These are phyloP conservation scores for Komagataella populi DNA, from an alignment of 805 yeast genomes.

Conservation along the genomic window DNA sequence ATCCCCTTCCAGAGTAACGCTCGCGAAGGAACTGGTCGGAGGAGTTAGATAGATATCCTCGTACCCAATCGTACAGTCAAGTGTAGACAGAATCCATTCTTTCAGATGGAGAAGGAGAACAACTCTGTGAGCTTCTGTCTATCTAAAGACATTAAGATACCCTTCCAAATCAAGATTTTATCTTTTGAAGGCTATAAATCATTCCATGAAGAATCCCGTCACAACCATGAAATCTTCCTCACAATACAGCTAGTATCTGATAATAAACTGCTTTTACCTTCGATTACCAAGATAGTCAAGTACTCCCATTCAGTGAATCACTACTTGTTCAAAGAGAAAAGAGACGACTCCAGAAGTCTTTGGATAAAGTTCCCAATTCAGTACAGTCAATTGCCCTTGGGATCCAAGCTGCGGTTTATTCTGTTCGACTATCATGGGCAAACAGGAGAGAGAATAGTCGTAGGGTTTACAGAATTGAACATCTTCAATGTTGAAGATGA, in stretches of 20 bases:
- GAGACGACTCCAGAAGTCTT: conserved; percentile 26
- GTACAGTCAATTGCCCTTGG: conserved; percentile 56
- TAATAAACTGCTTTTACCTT: conserved; percentile 29
- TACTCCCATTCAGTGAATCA: conserved; percentile 5
- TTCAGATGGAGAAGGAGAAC: not conserved
- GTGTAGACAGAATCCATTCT: not conserved
- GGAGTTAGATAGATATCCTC: not conserved
- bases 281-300: conserved; percentile 18
- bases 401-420: conserved; percentile 43
- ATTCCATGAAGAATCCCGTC: conserved; percentile 29
- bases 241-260: conserved; percentile 20
- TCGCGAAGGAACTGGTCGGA: not conserved
- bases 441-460: conserved; percentile 29
- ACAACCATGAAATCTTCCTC: conserved; percentile 8
- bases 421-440: conserved; percentile 54
- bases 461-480: conserved; percentile 47
- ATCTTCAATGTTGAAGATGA: conserved; percentile 32
- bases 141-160: conserved; percentile 38
- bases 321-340: conserved; percentile 19
- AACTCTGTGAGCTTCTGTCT: conserved; percentile 33
- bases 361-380: conserved; percentile 64
- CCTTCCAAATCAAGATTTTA: conserved; percentile 31
- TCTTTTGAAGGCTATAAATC: conserved; percentile 10
- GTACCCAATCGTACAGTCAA: not conserved
- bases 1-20: not conserved